Base-by-base conservation (phyloP, 2,329 filamentous ascomycete species). In the Hymenoscyphus occultus region DNA sequence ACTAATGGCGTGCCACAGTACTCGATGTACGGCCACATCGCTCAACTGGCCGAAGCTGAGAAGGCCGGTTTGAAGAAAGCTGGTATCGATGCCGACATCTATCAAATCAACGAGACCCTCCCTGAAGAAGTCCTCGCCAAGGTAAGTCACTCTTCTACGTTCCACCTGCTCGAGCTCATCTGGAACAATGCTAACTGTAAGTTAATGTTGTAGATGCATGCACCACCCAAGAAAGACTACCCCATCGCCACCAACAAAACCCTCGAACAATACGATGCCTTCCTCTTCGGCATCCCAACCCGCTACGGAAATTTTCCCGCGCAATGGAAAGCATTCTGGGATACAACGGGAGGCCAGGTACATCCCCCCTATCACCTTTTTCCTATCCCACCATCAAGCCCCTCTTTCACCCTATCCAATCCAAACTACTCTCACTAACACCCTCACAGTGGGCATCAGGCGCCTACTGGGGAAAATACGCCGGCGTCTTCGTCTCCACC, bases 281-380 rank as follows among this genome's bases (percentile, higher is more conserved):
- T 97, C 82, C 88, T 99, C 70, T 85, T 98, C 74, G 95, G 95
- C 71, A 95, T 98, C 78, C 95, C 95, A 66, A 99, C 95, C 61
- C 87, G 95, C 71, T 99, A 92, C 82, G 95, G 95, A 74, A 98
- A 96, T 87, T 97, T 97, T 85, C 93, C 94, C 59, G 91, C 90
- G 19, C 95, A 99, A 82, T 97, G 91, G 91, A 97, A 95, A 84
- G 79, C 74, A 2, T 76, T 94, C 93, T 84, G 93, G 91, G 95
- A 99, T 83, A 85, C 86, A 80, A 93, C 92, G 31, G 94, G 94
- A 75, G 83, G 85, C 72, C 90, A 95, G 79, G 61, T 63, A 59
- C 51, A 22, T 51, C n/a, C 4, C 45, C 45, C n/a, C 28, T 28
- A 28, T n/a, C 16, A 7, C 14, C 5, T 2, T 2, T 9, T 22